Evolutionary conservation across 768 basidiomycete genomes (phyloP).

Genomic region (Inosperma sp.): DNA sequence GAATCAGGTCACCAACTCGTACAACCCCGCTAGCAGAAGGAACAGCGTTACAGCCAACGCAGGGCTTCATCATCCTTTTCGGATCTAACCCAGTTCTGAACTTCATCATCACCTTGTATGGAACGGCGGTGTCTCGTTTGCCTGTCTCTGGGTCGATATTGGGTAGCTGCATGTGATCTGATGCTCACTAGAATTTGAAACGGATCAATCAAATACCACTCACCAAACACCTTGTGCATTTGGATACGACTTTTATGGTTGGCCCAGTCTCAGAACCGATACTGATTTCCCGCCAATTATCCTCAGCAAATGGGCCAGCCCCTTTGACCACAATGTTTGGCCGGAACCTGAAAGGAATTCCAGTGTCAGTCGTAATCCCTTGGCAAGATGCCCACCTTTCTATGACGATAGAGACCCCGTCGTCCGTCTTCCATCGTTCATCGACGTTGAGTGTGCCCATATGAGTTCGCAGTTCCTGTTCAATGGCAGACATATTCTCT

Average conservation of each 20-base stretch:
- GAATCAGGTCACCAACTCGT: conserved; percentile 58
- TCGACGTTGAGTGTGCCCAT: conserved; percentile 46
- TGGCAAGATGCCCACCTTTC: conserved; percentile 46
- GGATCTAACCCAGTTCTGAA: conserved; percentile 61
- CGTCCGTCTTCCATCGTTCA: conserved; percentile 51
- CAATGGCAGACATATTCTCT: conserved; percentile 55
- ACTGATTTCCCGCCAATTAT: conserved; percentile 58
- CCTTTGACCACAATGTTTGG: conserved; percentile 73
- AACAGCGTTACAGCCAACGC: conserved; percentile 65
- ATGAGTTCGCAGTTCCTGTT: conserved; percentile 42
- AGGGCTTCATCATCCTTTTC: conserved; percentile 44
- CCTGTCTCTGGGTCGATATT: conserved; percentile 67
- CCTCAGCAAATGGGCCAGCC: conserved; percentile 67
- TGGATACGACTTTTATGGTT: conserved; percentile 55
- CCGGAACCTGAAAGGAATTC: conserved; percentile 52
- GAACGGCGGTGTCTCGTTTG: conserved; percentile 63
- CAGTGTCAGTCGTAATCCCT: conserved; percentile 3
- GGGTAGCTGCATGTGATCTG: conserved; percentile 47
- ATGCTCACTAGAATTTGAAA: too few species aligned
- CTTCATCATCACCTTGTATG: conserved; percentile 71
- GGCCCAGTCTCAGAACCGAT: conserved; percentile 43
- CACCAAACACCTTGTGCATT: conserved; percentile 71
- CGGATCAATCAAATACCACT: too few species aligned
- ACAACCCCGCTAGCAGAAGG: conserved; percentile 47
- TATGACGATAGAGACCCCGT: conserved; percentile 44